Evolutionary conservation across 176 grass and related monocot species (phyloP), one percentile per base, ranked within the genome.

Genomic region (Carex pumila): DNA sequence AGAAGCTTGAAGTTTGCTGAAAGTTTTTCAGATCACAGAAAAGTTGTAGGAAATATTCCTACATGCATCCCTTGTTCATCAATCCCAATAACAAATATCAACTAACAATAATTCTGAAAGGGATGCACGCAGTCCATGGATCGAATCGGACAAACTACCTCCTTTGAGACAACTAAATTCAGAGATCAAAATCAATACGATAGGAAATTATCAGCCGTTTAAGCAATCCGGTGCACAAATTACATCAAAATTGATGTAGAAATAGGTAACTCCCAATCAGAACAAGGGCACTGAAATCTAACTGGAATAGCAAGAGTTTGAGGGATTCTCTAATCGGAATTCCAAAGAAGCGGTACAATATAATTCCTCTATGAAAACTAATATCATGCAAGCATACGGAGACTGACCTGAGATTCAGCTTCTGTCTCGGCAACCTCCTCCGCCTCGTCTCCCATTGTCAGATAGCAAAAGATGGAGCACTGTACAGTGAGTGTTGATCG

Each of bases 351-450:
- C 31, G 45, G 43, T 45, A 78, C 68, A 2, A 64, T 55, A 81
- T 31, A 81, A 75, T 65, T 19, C 58, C 54, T 3, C 7, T 7
- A 18, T 65, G 76, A 50, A 55, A 89, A 74, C 82, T 54, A 17
- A 81, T 79, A 77, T 29, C 58, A 55, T 10, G 63, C 37, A 41
- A 67, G 18, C 6, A 73, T 4, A 31, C 18, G 34, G 74, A 83
- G 64, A 85, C 65, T 72, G n/a, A 91, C 92, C 89, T 94, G 92
- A 37, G 89, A 89, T 75, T 94, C 87, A 79, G 73, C 71, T 80
- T 77, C 92, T 59, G 79, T 94, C 56, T 91, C 89, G 13, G 81
- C 72, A 36, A 94, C 74, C 79, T 89, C 89, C 82, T 88, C 88
- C 12, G 80, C 91, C 4, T 85, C 81, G 32, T 90, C 81, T 32